phyloP scores from a whole-genome alignment of 257 asterid genomes.

The Solanum bulbocastanum region DNA sequence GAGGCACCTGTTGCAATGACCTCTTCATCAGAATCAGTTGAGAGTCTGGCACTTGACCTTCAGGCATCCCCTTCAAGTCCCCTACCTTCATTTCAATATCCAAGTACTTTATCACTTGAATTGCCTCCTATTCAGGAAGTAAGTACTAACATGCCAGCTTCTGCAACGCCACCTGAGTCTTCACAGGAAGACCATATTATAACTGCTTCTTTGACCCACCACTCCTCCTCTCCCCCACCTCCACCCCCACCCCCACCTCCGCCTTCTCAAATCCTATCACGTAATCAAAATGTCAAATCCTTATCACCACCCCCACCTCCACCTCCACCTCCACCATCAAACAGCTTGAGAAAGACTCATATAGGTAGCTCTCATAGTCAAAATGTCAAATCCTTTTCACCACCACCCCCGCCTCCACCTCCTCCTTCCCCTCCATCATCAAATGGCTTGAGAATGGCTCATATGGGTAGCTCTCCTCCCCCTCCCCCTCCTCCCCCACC shows the following conservation, averaged over 20 bases:
- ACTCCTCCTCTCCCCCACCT: constrained; percentile 13
- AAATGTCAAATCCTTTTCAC: neutral
- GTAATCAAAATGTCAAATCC: neutral
- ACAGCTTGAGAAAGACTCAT: neutral
- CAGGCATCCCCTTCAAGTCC: neutral
- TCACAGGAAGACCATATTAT: neutral
- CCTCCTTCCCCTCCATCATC: neutral
- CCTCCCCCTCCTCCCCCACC: constrained; percentile 23
- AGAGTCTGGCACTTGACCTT: neutral
- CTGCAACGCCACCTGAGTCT: neutral
- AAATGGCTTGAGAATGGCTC: neutral
- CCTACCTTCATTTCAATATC: neutral
- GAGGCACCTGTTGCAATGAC: constrained; percentile 17
- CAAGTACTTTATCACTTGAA: neutral
- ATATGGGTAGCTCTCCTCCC: neutral
- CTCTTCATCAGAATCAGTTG: constrained; percentile 10
- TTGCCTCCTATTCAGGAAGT: constrained; percentile 1
- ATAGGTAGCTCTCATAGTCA: neutral
- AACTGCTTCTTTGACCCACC: constrained; percentile 3
- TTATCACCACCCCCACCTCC: constrained; percentile 11
- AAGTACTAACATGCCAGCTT: neutral
- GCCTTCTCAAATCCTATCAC: neutral
- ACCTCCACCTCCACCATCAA: neutral
- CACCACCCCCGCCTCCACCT: constrained; percentile 1
- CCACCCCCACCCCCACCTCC: no score